A percentile compares a stretch with the other conserved stretches of the same genome.
Evolutionary conservation across 352 stramenopile species (phyloP).

Genomic region (Phytophthora ohioensis): DNA sequence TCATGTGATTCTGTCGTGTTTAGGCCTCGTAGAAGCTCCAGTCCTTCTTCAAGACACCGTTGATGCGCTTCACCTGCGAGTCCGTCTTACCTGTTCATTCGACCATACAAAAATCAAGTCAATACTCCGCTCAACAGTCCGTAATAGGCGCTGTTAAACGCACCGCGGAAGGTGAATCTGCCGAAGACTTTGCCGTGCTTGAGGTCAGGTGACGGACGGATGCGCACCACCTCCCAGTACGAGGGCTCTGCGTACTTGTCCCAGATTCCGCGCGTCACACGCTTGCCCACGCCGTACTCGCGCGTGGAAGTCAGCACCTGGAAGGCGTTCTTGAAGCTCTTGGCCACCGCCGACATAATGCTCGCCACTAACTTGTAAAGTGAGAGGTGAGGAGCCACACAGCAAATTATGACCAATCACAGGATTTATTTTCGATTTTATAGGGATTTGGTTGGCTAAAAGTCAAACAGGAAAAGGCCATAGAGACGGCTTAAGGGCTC

Average conservation of each 20-base stretch:
- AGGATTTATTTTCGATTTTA: slow-evolving; percentile 12
- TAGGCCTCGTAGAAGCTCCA: slow-evolving; percentile 49
- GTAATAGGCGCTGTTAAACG: slow-evolving; percentile 26
- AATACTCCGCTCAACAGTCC: neutral
- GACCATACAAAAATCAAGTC: slow-evolving; percentile 17
- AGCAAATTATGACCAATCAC: slow-evolving; percentile 30
- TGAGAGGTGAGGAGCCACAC: slow-evolving; percentile 28
- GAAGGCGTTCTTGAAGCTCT: slow-evolving; percentile 74
- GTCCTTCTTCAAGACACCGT: slow-evolving; percentile 81
- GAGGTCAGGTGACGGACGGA: slow-evolving; percentile 76
- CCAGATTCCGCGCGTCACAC: slow-evolving; percentile 83
- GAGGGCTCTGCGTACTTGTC: slow-evolving; percentile 74
- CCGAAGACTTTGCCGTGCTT: slow-evolving; percentile 90
- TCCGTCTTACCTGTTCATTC: slow-evolving; percentile 69
- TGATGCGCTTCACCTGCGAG: slow-evolving; percentile 77
- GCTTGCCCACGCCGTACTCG: slow-evolving; percentile 75
- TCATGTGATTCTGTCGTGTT: slow-evolving; percentile 16
- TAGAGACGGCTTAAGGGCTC: neutral
- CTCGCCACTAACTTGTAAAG: slow-evolving; percentile 25
- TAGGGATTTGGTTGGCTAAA: slow-evolving; percentile 25
- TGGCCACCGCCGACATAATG: slow-evolving; percentile 46
- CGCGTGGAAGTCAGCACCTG: slow-evolving; percentile 74
- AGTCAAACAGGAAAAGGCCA: slow-evolving; percentile 13
- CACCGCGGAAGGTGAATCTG: slow-evolving; percentile 83
- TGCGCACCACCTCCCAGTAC: slow-evolving; percentile 86